Percentiles rank a stretch among this genome's conserved stretches.
Conservation (phyloP, 305 asterid species). For the Fraxinus xanthoxyloides region DNA sequence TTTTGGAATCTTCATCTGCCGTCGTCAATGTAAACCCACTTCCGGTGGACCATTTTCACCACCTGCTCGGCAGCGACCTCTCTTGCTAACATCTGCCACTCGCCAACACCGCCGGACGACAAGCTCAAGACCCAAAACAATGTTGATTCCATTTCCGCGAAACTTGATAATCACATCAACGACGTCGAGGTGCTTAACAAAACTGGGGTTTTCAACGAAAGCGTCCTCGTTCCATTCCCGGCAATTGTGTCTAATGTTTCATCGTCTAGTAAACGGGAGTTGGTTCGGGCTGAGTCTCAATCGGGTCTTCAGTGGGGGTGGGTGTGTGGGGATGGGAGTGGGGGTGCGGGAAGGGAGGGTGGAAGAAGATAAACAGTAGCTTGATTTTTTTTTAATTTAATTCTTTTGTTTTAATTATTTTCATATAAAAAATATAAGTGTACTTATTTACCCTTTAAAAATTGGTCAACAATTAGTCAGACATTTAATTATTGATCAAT, state of each 20-base stretch:
- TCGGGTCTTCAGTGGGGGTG: no score
- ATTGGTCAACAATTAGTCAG: no score
- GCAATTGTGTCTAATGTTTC: conserved; percentile 11
- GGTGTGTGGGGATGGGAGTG: no score
- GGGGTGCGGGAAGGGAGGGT: no score
- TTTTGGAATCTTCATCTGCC: conserved; percentile 39
- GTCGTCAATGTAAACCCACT: conserved; percentile 33
- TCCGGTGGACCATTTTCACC: conserved; percentile 50
- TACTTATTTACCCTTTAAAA: no score
- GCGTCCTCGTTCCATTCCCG: conserved; percentile 19
- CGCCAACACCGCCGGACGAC: conserved; percentile 42
- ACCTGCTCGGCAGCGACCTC: conserved; percentile 48
- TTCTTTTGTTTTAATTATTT: no score
- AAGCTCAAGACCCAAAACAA: conserved; percentile 80
- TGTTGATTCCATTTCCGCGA: conserved; percentile 57
- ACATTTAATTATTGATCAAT: no score
- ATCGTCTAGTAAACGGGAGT: conserved; percentile 36
- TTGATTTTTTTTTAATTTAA: no score
- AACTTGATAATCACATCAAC: conserved; percentile 58
- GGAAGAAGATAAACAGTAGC: no score
- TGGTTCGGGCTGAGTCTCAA: conserved; percentile 62
- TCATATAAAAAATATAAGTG: no score
- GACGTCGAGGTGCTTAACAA: conserved; percentile 60
- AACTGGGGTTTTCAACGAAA: conserved; percentile 40
- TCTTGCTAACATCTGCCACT: conserved; percentile 50